Conservation (phyloP, 75 land plant genomes). For the Pinus tabuliformis region DNA sequence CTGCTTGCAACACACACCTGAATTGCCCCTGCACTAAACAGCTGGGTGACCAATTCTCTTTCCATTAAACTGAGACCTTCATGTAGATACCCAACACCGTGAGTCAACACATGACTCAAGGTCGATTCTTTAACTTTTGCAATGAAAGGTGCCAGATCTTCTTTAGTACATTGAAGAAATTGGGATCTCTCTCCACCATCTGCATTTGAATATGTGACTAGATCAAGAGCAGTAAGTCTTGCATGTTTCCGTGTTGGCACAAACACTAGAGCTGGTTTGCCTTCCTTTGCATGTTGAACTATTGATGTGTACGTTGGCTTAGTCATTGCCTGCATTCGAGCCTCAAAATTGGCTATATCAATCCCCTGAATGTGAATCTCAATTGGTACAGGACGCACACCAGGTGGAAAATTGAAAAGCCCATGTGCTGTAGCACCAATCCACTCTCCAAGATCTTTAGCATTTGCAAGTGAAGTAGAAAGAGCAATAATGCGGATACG, state of each 20-base stretch:
- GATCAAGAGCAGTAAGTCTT: slow-evolving; percentile 73
- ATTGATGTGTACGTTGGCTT: slow-evolving; percentile 88
- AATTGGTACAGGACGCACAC: slow-evolving; percentile 85
- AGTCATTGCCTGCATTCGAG: slow-evolving; percentile 97
- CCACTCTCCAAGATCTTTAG: slow-evolving; percentile 97
- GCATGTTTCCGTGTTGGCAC: slow-evolving; percentile 95
- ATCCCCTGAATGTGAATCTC: slow-evolving; percentile 96
- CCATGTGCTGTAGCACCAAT: slow-evolving; percentile 97
- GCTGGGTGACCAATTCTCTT: slow-evolving; percentile 59
- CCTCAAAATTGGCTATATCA: slow-evolving; percentile 91
- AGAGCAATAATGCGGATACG: slow-evolving; percentile 83
- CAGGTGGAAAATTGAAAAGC: slow-evolving; percentile 91
- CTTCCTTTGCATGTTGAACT: slow-evolving; percentile 74
- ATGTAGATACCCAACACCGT: slow-evolving; percentile 87
- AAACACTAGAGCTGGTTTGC: slow-evolving; percentile 86
- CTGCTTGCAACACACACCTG: slow-evolving; percentile 96
- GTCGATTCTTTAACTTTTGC: slow-evolving; percentile 43
- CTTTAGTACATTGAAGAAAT: slow-evolving; percentile 48
- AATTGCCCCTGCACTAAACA: slow-evolving; percentile 79
- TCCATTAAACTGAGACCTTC: slow-evolving; percentile 77
- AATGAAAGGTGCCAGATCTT: slow-evolving; percentile 62
- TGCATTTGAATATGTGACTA: slow-evolving; percentile 55
- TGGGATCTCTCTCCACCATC: slow-evolving; percentile 53
- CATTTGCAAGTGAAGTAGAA: slow-evolving; percentile 96
- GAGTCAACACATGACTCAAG: slow-evolving; percentile 43